Base-by-base conservation (phyloP, 2,329 filamentous ascomycete genomes). In the Sclerotinia nivalis region DNA sequence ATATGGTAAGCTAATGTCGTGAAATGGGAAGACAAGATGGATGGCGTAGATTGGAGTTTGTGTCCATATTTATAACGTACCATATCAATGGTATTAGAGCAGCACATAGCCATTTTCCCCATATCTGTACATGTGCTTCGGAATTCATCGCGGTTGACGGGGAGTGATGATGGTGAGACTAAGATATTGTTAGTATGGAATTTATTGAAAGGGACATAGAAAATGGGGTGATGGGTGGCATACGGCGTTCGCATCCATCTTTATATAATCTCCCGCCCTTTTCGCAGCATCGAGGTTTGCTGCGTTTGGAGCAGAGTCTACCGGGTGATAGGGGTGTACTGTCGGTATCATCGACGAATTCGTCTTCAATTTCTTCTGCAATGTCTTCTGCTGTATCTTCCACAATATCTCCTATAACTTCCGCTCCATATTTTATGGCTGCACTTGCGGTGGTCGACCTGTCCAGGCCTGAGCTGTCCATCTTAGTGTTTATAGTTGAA, bases 281-380 rank as follows among this genome's bases (percentile, higher is more conserved):
- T n/a, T 64, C 60, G 22, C 60, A 64, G 45, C 60, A 64, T 64
- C 60, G 45, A 34, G 60, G 60, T 25, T 64, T 64, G 31, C 20
- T 45, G 15, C 28, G 28, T 10, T 13, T n/a, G 31, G 12, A 5
- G 31, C 60, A 64, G n/a, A 64, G 45, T 37, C 50, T 50, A 15
- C n/a, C 18, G 8, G 58, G 40, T 0, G n/a, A 25, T 8, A 28
- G 15, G n/a, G 40, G n/a, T 4, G 40, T 61, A 4, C 8, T 47
- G 18, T 28, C 58, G 25, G 50, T 7, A 43, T 43, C 15, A 43
- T 43, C 40, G 5, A 12, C 34, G 13, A 4, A n/a, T 7, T 40
- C 34, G n/a, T 58, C 31, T 58, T 58, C 31, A 7, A 15, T 15
- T 15, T 40, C 34, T 40, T n/a, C 34, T 40, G 55, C 55, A 37